phyloP scores from a whole-genome alignment of 2,329 filamentous ascomycete species.

The Fusarium nisikadoi region DNA sequence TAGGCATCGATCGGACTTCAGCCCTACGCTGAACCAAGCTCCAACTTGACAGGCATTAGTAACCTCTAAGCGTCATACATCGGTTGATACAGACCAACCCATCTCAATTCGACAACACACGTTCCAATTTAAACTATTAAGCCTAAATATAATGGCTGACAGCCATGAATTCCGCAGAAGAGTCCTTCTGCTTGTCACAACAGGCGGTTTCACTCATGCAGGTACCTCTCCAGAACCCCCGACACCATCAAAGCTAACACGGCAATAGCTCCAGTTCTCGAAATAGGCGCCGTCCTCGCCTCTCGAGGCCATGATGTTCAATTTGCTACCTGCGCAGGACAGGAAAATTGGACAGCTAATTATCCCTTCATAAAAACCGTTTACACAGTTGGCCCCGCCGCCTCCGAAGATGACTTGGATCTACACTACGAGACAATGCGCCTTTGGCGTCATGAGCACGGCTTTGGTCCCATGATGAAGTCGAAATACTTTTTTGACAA shows the following conservation, averaged over 20 bases:
- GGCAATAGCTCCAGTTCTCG: conserved; percentile 48
- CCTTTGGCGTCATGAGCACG: conserved; percentile 47
- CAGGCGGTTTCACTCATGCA: conserved; percentile 52
- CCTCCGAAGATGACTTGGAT: conserved; percentile 44
- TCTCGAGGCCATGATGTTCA: conserved; percentile 50
- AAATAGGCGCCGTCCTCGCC: conserved; percentile 49
- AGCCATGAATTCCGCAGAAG: conserved; percentile 18
- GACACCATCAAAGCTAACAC: too few relatives aligned
- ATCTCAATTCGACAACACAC: conserved; percentile 5
- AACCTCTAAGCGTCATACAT: conserved; percentile 25
- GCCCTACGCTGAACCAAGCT: background rate
- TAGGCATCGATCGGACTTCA: background rate
- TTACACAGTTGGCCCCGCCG: conserved; percentile 47
- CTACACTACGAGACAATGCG: conserved; percentile 51
- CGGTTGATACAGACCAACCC: conserved; percentile 7
- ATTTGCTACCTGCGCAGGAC: conserved; percentile 52
- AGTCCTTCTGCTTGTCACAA: conserved; percentile 50
- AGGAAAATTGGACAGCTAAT: conserved; percentile 48
- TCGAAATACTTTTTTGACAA: conserved; percentile 53
- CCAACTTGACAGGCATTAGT: background rate
- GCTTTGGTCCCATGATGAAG: conserved; percentile 46
- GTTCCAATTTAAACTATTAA: conserved; percentile 19
- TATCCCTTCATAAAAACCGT: conserved; percentile 48
- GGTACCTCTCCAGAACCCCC: conserved; percentile 20
- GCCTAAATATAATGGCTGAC: conserved; percentile 25